Percentiles rank a stretch among this genome's conserved stretches.
phyloP scores from a whole-genome alignment of 495 filamentous ascomycete species.

The Penicillium chermesinum region DNA sequence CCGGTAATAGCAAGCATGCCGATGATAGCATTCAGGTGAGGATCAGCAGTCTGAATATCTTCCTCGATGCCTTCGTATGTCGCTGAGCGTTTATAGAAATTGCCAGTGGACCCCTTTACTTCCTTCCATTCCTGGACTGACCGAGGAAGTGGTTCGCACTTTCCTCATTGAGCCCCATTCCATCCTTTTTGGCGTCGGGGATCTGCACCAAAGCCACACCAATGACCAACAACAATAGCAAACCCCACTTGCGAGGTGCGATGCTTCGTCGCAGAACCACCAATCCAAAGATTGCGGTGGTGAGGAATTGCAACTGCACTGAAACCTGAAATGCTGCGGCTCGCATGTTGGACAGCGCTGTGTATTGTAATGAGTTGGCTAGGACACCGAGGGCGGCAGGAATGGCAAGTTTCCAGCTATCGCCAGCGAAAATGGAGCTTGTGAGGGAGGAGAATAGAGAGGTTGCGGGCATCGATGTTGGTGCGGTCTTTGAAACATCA shows the following conservation, averaged over 20 bases:
- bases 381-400: conserved; percentile 85
- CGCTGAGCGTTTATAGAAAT: conserved; percentile 69
- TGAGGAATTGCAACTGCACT: conserved; percentile 89
- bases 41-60: conserved; percentile 59
- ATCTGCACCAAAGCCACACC: conserved; percentile 88
- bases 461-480: conserved; percentile 70
- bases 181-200: conserved; percentile 49
- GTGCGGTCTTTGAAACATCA: conserved; percentile 71
- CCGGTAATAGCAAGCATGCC: conserved; percentile 74
- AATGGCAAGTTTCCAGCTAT: conserved; percentile 93
- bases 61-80: conserved; percentile 92
- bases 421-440: conserved; percentile 77
- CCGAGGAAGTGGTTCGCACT: conserved; percentile 55
- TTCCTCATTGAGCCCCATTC: conserved; percentile 49
- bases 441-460: conserved; percentile 76
- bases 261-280: conserved; percentile 66
- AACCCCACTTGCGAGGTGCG: conserved; percentile 66
- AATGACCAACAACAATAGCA: conserved; percentile 70
- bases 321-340: conserved; percentile 89
- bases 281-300: conserved; percentile 84
- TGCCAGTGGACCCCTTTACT: conserved; percentile 35
- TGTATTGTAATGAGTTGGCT: conserved; percentile 87
- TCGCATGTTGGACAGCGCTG: conserved; percentile 85
- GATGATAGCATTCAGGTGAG: conserved; percentile 65
- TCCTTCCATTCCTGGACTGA: conserved; percentile 56